Conservation (phyloP, 2,329 filamentous ascomycete genomes). For the Pseudogymnoascus sp. region DNA sequence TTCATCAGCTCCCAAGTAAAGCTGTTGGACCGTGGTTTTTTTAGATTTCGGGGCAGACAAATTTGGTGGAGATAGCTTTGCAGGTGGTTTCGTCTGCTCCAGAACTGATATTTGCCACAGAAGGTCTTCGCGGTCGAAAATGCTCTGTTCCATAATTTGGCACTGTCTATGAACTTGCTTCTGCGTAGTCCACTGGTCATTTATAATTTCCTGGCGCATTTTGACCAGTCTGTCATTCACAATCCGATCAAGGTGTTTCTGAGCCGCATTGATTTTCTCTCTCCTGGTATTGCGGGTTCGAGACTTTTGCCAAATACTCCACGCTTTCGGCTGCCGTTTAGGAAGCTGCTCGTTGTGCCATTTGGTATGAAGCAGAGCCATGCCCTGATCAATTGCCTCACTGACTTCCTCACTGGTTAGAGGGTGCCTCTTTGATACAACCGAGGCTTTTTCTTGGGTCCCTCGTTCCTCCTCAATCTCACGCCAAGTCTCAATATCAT, state of each 20-base stretch:
- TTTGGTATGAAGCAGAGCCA: conserved; percentile 41
- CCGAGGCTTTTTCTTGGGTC: conserved; percentile 30
- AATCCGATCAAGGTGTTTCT: conserved; percentile 37
- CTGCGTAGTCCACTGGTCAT: conserved; percentile 46
- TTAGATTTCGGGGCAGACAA: conserved; percentile 6
- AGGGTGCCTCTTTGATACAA: conserved; percentile 21
- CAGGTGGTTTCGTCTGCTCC: conserved; percentile 36
- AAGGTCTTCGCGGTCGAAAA: conserved; percentile 54
- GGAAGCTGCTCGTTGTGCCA: conserved; percentile 58
- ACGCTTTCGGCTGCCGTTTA: conserved; percentile 49
- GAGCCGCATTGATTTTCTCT: conserved; percentile 39
- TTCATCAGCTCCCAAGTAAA: conserved; percentile 18
- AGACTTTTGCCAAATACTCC: conserved; percentile 54
- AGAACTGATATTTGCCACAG: conserved; percentile 46
- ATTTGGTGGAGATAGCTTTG: conserved; percentile 18
- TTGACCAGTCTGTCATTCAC: conserved; percentile 46
- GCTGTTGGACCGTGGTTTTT: not conserved
- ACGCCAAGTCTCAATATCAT: conserved; percentile 52
- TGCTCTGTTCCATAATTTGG: conserved; percentile 53
- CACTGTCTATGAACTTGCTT: conserved; percentile 50
- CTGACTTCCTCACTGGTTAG: conserved; percentile 44
- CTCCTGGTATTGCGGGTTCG: conserved; percentile 37
- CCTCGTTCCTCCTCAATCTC: conserved; percentile 53
- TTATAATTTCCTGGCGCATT: conserved; percentile 46
- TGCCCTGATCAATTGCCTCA: conserved; percentile 46